A percentile compares a stretch with the other conserved stretches of the same genome.
Conservation (phyloP, 176 grass and related monocot species). For the Stipa capillata region DNA sequence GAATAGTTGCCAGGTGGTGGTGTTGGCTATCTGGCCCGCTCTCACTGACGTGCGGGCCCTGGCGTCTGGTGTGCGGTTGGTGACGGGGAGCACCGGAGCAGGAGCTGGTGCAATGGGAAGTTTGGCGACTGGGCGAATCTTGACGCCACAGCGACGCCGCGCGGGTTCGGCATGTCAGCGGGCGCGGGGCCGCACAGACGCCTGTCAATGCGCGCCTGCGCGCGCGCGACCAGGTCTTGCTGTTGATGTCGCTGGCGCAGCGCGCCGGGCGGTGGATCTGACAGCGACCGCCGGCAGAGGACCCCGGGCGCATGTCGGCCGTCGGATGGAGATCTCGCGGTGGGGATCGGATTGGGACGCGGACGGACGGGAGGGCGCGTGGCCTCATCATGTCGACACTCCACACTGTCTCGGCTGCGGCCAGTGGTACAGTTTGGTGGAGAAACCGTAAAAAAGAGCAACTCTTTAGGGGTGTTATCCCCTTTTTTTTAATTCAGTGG, state of each 20-base stretch:
- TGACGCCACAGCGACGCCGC: conserved; percentile 9
- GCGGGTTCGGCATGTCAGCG: not conserved
- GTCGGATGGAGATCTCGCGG: not conserved
- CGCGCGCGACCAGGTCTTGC: not conserved
- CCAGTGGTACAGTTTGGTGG: too few species aligned
- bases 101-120: not conserved
- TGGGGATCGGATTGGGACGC: not conserved
- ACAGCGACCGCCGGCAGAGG: not conserved
- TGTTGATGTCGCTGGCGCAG: not conserved
- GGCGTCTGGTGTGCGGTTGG: not conserved
- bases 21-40: not conserved
- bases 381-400: conserved; percentile 30
- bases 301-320: not conserved
- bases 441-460: too few species aligned
- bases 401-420: too few species aligned
- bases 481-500: too few species aligned
- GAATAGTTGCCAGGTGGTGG: not conserved
- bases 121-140: not conserved
- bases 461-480: too few species aligned
- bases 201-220: too few species aligned
- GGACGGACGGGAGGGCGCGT: not conserved
- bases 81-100: not conserved
- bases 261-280: not conserved
- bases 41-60: not conserved
- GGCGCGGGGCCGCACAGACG: not conserved